These are phyloP conservation scores for Fonsecaea multimorphosa DNA, from an alignment of 2,329 filamentous ascomycete genomes.

Conservation along the genomic window DNA sequence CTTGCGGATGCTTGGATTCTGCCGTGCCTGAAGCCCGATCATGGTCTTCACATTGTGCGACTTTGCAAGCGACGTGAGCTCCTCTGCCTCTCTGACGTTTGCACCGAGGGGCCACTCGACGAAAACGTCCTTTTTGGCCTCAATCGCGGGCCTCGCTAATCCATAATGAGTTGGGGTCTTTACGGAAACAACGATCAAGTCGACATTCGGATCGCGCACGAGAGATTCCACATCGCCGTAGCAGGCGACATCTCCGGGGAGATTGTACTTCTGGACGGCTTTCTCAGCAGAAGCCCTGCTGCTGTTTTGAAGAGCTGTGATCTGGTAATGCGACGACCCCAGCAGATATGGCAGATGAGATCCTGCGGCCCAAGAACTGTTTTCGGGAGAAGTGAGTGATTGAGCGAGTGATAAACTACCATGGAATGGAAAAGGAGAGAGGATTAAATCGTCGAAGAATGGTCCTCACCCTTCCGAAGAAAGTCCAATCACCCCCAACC, in stretches of 20 bases:
- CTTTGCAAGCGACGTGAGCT: constrained; percentile 48
- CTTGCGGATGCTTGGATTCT: constrained; percentile 53
- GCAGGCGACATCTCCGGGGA: constrained; percentile 50
- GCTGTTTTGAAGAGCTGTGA: constrained; percentile 48
- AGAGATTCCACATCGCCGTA: constrained; percentile 54
- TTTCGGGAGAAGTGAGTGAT: neutral
- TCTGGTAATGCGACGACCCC: constrained; percentile 17
- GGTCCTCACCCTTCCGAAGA: constrained; percentile 26
- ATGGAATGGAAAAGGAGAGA: neutral
- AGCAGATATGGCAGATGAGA: constrained; percentile 21
- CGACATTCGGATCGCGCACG: constrained; percentile 57
- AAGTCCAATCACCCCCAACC: constrained; percentile 24
- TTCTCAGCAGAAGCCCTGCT: constrained; percentile 51
- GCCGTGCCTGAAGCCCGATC: constrained; percentile 59
- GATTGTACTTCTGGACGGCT: constrained; percentile 52
- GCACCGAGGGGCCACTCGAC: constrained; percentile 66
- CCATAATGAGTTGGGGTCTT: constrained; percentile 60
- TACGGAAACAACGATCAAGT: constrained; percentile 62
- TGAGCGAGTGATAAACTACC: neutral
- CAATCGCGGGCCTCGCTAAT: constrained; percentile 54
- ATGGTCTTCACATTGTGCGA: constrained; percentile 48
- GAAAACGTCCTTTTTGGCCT: constrained; percentile 60
- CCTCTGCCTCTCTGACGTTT: constrained; percentile 48
- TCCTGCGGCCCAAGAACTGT: constrained; percentile 27
- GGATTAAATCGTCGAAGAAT: neutral